Evolutionary conservation across 2,329 filamentous ascomycete species (phyloP), one percentile per base, ranked within the genome.

Genomic region (Pseudogymnoascus sp.): DNA sequence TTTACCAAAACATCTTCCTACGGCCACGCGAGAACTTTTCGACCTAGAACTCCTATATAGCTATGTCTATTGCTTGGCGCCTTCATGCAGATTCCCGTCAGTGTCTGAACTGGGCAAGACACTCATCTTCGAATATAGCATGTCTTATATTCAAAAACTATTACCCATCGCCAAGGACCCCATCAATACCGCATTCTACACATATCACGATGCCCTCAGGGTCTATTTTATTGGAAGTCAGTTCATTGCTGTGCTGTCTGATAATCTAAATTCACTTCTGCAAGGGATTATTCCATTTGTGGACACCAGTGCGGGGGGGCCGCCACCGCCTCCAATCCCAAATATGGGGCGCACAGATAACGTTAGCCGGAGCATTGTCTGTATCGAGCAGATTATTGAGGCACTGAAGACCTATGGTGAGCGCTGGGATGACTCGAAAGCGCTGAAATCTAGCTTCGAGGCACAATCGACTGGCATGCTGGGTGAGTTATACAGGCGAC

Each of bases 41-140:
- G 88, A 94, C 64, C 83, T 96, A 14, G 94, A 99, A 71, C 75
- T 95, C 41, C 82, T 93, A 53, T 97, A 96, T 76, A 95, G 90
- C 70, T 94, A 91, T 68, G 88, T 96, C 22, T 91, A 97, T 72
- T 89, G 93, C 62, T 81, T 97, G 6, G 91, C 91, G 0, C 90
- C 91, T 0, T 92, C 88, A 36, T 84, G 86, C 1, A 81, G 88
- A 50, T 85, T 89, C 3, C 89, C 90, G 0, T 78, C 82, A 20
- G 85, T 92, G 58, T 87, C 85, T 3, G 83, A 90, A 50, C 91
- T 93, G 70, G 88, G 87, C 37, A 89, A 91, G 64, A 79, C 86
- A 30, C 78, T 96, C 22, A 89, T 96, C 39, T 96, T 96, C 71
- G 91, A 96, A 71, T 87, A 94, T 69, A 87, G 87, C 65, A 85